Percentiles rank a stretch among this genome's conserved stretches.
phyloP scores from a whole-genome alignment of 176 grass and related monocot genomes.

The Oryza longistaminata region DNA sequence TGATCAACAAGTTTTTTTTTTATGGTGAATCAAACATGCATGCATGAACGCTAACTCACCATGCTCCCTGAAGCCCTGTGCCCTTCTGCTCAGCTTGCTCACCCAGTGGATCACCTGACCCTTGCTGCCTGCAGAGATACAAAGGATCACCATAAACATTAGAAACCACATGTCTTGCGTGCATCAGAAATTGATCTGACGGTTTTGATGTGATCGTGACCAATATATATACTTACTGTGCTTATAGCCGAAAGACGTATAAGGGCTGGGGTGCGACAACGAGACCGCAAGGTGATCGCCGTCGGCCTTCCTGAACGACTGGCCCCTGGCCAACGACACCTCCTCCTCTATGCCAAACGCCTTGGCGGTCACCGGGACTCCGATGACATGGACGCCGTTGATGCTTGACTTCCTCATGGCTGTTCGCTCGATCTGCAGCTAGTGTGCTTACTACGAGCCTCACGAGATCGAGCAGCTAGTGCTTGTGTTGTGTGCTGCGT shows the following conservation, averaged over 20 bases:
- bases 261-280: slow-evolving; percentile 48
- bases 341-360: slow-evolving; percentile 63
- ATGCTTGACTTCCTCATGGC: slow-evolving; percentile 39
- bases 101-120: slow-evolving; percentile 64
- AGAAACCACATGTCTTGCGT: not conserved
- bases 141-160: not conserved
- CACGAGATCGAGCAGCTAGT: not conserved
- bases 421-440: too few species aligned
- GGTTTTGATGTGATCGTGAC: not conserved
- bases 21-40: not conserved
- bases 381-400: slow-evolving; percentile 50
- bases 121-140: slow-evolving; percentile 43
- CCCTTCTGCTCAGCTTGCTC: slow-evolving; percentile 50
- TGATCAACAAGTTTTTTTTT: not conserved
- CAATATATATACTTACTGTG: slow-evolving; percentile 37
- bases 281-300: slow-evolving; percentile 46
- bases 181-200: not conserved
- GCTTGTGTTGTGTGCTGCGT: not conserved
- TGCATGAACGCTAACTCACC: slow-evolving; percentile 15
- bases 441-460: not conserved
- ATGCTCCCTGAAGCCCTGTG: slow-evolving; percentile 62
- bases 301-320: slow-evolving; percentile 32
- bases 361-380: slow-evolving; percentile 54
- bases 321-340: not conserved
- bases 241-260: slow-evolving; percentile 49